Evolutionary conservation across 2,329 filamentous ascomycete species (phyloP), one percentile per base, ranked within the genome.

Genomic region (Fusarium graminum): DNA sequence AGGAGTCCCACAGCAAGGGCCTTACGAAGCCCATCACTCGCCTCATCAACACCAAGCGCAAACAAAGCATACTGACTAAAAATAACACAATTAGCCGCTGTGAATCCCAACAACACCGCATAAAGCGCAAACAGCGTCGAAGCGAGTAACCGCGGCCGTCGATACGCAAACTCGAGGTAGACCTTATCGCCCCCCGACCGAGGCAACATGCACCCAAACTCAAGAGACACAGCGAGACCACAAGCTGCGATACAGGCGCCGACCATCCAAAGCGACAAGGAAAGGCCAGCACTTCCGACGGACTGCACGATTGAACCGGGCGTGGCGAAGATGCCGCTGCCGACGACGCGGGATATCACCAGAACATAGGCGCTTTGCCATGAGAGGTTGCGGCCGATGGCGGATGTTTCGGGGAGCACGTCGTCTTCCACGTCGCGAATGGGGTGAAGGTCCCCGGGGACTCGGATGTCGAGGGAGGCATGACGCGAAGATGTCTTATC

Each of bases 251-350:
- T 79, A 2, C 87, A 67, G 0, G 88, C 86, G 1, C 89, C 90
- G 0, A 86, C 75, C 0, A 89, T 54, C 90, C 90, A 92, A 4
- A 92, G 75, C 1, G 83, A 65, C 3, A 92, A 75, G 0, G 88
- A 83, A 4, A 92, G 76, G 0, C 89, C 89, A 0, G 89, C 81
- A 54, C 89, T 92, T 2, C 90, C 90, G 3, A 88, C 86, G 0
- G 86, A 84, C 36, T 86, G 83, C 4, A 91, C 81, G 47, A 93
- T 90, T 6, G 88, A 83, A 0, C 87, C 89, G 0, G 88, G 90
- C 0, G 89, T 91, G 1, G 90, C 89, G 70, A 92, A 92, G 65
- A 92, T 91, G 26, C 89, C 90, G 69, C 84, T 89, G 13, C 89
- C 89, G 29, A 92, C 88, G 7, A 92, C 88, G 13, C 89, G 83